Evolutionary conservation across 2,329 filamentous ascomycete genomes (phyloP).

Genomic region (Amylocarpus encephaloides): DNA sequence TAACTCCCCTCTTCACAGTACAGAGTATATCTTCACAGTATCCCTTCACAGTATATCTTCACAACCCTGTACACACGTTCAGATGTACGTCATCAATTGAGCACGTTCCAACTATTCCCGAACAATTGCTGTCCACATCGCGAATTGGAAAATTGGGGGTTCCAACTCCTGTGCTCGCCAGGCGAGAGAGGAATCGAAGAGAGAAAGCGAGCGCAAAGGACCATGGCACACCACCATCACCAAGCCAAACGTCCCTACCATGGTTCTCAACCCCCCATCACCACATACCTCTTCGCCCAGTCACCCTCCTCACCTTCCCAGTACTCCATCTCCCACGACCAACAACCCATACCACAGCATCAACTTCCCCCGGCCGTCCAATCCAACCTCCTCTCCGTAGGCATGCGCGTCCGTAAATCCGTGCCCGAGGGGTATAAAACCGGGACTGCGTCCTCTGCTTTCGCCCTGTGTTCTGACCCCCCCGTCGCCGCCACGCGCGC

Average conservation of each 20-base stretch:
- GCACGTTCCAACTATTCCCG: too few species aligned
- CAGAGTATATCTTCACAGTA: too few species aligned
- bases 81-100: too few species aligned
- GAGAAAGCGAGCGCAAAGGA: not conserved
- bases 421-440: slow-evolving; percentile 94
- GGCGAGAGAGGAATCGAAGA: not conserved
- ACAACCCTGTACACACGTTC: too few species aligned
- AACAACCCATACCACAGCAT: slow-evolving; percentile 23
- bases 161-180: not conserved
- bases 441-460: slow-evolving; percentile 41
- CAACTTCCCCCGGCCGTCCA: slow-evolving; percentile 52
- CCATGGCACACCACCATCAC: slow-evolving; percentile 20
- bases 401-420: slow-evolving; percentile 90
- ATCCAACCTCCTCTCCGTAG: slow-evolving; percentile 79
- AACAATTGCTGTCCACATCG: too few species aligned
- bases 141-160: too few species aligned
- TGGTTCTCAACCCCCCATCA: slow-evolving; percentile 52
- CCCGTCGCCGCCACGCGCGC: not conserved
- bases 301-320: too few species aligned
- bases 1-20: too few species aligned
- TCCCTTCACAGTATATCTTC: too few species aligned
- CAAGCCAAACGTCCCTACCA: slow-evolving; percentile 54
- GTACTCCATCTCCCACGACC: slow-evolving; percentile 46
- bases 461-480: slow-evolving; percentile 45
- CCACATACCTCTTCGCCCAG: too few species aligned